Conservation (phyloP, 495 filamentous ascomycete genomes). For the Lentithecium fluviatile region DNA sequence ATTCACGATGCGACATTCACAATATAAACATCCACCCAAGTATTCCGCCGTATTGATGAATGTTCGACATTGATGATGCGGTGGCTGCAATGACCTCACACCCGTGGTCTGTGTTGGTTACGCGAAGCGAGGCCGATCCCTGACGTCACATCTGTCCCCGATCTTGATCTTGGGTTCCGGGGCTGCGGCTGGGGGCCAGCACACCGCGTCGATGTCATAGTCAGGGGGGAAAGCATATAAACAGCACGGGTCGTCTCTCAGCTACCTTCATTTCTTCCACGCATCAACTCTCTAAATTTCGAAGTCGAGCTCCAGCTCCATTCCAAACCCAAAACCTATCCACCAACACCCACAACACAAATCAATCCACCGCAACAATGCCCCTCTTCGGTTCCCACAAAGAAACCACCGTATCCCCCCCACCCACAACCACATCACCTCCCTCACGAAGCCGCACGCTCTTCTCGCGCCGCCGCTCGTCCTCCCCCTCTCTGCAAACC, state of each 20-base stretch:
- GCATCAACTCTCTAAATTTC: neutral
- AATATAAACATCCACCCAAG: too few species aligned
- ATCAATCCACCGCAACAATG: constrained; percentile 18
- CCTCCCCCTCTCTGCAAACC: constrained; percentile 46
- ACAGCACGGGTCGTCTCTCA: neutral
- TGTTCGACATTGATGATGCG: too few species aligned
- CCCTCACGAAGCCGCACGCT: constrained; percentile 47
- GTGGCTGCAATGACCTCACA: too few species aligned
- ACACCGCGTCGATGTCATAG: neutral
- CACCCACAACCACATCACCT: constrained; percentile 19
- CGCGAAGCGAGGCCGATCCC: neutral
- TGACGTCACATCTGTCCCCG: constrained; percentile 11
- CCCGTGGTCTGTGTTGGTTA: too few species aligned
- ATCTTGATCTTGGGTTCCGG: constrained; percentile 12
- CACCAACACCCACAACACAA: too few species aligned
- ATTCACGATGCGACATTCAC: too few species aligned
- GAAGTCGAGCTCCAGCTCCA: too few species aligned
- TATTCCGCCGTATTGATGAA: too few species aligned
- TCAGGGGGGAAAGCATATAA: neutral
- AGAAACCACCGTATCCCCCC: constrained; percentile 4
- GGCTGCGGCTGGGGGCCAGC: neutral
- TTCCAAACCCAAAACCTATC: too few species aligned
- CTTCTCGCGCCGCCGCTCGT: constrained; percentile 48
- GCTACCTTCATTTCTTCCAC: neutral
- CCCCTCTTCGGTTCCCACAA: constrained; percentile 35